Conservation (phyloP, 805 yeast species). For the Cyberlindnera amylophila region DNA sequence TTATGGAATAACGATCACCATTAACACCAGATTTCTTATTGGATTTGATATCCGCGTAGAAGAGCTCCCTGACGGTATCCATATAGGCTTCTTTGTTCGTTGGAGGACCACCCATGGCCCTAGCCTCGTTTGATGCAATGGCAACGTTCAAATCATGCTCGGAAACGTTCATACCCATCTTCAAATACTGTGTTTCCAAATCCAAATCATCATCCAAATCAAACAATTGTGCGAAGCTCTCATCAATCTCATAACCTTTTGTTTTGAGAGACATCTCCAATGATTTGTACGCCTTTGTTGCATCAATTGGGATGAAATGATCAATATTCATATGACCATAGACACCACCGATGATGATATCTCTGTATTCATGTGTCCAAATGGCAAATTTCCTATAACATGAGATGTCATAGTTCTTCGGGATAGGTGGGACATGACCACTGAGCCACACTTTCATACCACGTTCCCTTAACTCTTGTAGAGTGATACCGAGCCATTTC, state of each 20-base stretch:
- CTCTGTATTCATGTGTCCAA: constrained; percentile 85
- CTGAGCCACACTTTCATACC: constrained; percentile 82
- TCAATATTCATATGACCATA: constrained; percentile 91
- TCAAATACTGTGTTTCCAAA: constrained; percentile 24
- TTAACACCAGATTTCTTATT: constrained; percentile 31
- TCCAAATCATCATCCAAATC: constrained; percentile 24
- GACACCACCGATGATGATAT: constrained; percentile 76
- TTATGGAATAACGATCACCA: constrained; percentile 62
- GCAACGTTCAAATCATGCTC: constrained; percentile 27
- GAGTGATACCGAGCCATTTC: constrained; percentile 71
- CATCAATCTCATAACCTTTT: constrained; percentile 30
- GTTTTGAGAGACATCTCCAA: constrained; percentile 16
- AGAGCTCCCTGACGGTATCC: constrained; percentile 48
- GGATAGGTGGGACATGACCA: constrained; percentile 87
- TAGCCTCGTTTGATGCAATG: constrained; percentile 33
- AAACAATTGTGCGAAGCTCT: constrained; percentile 15
- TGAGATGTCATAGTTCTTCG: constrained; percentile 67
- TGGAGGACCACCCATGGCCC: constrained; percentile 61
- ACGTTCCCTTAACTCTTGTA: constrained; percentile 68
- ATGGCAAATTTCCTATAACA: constrained; percentile 72
- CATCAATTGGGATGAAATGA: constrained; percentile 76
- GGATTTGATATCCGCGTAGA: constrained; percentile 39
- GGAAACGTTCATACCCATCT: constrained; percentile 19
- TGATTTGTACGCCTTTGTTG: constrained; percentile 58
- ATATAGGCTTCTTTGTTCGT: constrained; percentile 61